Evolutionary conservation across 1,139 yeast species (phyloP).

Genomic region (Zygosaccharomyces pseudobailii): DNA sequence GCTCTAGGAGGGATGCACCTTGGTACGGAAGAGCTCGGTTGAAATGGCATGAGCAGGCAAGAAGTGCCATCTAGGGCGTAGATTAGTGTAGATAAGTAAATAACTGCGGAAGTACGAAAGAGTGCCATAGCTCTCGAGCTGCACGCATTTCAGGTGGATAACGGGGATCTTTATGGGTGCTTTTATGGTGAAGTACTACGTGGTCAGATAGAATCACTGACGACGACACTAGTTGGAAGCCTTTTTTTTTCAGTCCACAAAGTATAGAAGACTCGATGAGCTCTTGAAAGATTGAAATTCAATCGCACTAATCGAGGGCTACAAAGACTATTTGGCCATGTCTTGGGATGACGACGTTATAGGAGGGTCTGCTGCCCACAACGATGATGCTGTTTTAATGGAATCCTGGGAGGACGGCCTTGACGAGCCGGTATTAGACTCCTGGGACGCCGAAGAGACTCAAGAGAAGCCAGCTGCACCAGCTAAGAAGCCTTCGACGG

Average conservation of each 20-base stretch:
- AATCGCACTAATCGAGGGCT: not conserved
- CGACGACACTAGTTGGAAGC: not conserved
- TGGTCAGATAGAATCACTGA: not conserved
- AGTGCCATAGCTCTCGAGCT: too few species aligned
- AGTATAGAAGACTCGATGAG: not conserved
- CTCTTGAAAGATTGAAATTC: not conserved
- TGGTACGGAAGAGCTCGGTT: too few species aligned
- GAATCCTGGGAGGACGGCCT: constrained; percentile 81
- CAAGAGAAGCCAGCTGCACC: constrained; percentile 41
- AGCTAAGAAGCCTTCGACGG: constrained; percentile 38
- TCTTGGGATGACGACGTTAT: constrained; percentile 83
- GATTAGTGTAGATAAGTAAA: too few species aligned
- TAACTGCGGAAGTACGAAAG: not conserved
- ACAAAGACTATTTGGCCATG: constrained; percentile 17
- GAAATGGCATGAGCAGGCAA: too few species aligned
- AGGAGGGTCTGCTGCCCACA: constrained; percentile 54
- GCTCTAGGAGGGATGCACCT: too few species aligned
- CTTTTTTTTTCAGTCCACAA: not conserved
- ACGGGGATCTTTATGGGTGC: not conserved
- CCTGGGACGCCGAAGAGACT: constrained; percentile 83
- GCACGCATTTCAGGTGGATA: too few species aligned
- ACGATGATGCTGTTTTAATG: constrained; percentile 45
- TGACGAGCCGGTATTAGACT: constrained; percentile 64
- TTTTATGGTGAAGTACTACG: not conserved
- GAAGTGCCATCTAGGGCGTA: too few species aligned